Percentiles rank a stretch among this genome's conserved stretches.
phyloP scores from a whole-genome alignment of 805 yeast species.

The Wickerhamomyces chaumierensis region DNA sequence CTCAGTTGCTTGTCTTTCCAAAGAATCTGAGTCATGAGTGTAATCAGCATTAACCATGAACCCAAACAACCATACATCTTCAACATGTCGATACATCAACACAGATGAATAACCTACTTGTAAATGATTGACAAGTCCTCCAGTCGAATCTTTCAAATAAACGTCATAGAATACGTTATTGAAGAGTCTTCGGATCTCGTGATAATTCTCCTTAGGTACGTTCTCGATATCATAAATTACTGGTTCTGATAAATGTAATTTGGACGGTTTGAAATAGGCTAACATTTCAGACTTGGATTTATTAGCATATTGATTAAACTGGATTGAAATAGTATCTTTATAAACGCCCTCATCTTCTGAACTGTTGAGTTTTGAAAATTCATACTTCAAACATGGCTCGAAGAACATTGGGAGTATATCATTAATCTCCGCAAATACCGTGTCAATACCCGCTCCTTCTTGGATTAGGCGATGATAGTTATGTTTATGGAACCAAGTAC shows the following conservation, averaged over 20 bases:
- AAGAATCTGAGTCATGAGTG: background rate
- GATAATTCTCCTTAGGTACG: background rate
- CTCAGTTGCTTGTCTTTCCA: background rate
- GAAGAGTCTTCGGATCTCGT: background rate
- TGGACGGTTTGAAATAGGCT: background rate
- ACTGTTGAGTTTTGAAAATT: background rate
- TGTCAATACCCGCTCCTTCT: background rate
- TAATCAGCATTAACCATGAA: background rate
- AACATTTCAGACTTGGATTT: background rate
- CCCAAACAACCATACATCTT: background rate
- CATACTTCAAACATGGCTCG: background rate
- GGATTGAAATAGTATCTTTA: too few relatives aligned
- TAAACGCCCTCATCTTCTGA: too few relatives aligned
- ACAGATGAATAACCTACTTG: background rate
- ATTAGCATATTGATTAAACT: background rate
- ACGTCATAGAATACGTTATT: background rate
- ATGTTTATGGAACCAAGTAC: background rate
- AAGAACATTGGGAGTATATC: background rate
- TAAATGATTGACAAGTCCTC: background rate
- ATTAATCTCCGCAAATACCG: background rate
- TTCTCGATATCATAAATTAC: background rate
- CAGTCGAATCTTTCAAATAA: background rate
- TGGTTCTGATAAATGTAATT: background rate
- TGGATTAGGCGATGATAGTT: background rate
- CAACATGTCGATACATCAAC: background rate